Evolutionary conservation across 768 basidiomycete species (phyloP).

Genomic region (Leccinum variicolor): DNA sequence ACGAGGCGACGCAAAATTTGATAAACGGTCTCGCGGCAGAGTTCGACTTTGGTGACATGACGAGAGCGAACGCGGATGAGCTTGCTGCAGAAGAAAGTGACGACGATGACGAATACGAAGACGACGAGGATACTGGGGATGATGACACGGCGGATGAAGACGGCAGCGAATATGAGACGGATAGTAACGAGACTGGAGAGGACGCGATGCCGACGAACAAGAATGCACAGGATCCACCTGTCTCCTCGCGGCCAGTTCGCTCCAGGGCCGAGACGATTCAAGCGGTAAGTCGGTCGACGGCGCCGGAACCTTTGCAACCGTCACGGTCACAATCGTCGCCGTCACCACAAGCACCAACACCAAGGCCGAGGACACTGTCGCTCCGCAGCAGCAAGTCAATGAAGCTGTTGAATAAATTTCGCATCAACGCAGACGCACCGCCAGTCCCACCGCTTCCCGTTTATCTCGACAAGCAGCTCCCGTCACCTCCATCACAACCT

Average conservation of each 20-base stretch:
- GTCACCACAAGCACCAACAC: slow-evolving; percentile 1
- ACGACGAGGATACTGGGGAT: slow-evolving; percentile 32
- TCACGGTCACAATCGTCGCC: slow-evolving; percentile 7
- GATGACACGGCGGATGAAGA: slow-evolving; percentile 40
- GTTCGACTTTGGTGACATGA: slow-evolving; percentile 77
- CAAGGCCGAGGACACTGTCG: slow-evolving; percentile 38
- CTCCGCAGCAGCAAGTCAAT: slow-evolving; percentile 47
- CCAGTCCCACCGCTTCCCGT: slow-evolving; percentile 38
- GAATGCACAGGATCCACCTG: not conserved
- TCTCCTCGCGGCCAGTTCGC: not conserved
- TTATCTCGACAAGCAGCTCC: slow-evolving; percentile 41
- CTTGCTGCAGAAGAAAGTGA: slow-evolving; percentile 71
- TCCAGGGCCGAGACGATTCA: slow-evolving; percentile 1
- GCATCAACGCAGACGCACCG: slow-evolving; percentile 36
- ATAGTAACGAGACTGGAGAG: slow-evolving; percentile 13
- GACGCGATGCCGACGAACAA: slow-evolving; percentile 9
- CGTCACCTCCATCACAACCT: slow-evolving; percentile 28
- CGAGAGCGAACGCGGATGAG: slow-evolving; percentile 76
- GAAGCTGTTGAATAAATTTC: slow-evolving; percentile 23
- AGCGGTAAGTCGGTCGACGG: not conserved
- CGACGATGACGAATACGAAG: slow-evolving; percentile 44
- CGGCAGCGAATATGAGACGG: slow-evolving; percentile 35
- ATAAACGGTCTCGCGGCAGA: slow-evolving; percentile 80
- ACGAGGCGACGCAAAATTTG: slow-evolving; percentile 78
- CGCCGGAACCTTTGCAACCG: not conserved